Conservation (phyloP, 2,329 filamentous ascomycete species). For the Hymenoscyphus fructigenus region DNA sequence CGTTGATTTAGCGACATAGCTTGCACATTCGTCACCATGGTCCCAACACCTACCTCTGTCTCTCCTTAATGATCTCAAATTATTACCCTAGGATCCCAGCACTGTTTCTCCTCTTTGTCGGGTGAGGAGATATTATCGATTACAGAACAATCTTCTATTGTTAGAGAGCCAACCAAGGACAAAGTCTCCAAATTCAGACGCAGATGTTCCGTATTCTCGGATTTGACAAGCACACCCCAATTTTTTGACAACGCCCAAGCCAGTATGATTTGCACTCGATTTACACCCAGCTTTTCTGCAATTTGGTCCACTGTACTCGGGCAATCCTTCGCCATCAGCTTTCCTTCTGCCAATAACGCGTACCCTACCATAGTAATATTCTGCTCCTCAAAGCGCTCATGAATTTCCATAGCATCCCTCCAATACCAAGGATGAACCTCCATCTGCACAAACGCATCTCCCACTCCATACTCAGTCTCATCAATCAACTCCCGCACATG, state of each 20-base stretch:
- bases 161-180: constrained; percentile 10
- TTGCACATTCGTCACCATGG: too few relatives aligned
- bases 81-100: constrained; percentile 25
- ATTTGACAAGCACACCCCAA: constrained; percentile 21
- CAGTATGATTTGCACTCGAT: constrained; percentile 20
- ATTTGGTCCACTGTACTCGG: constrained; percentile 16
- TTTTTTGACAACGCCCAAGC: constrained; percentile 22
- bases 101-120: constrained; percentile 21
- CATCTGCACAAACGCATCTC: constrained; percentile 74
- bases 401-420: constrained; percentile 25
- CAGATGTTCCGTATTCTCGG: constrained; percentile 17
- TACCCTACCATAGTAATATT: constrained; percentile 19
- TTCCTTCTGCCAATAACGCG: constrained; percentile 28
- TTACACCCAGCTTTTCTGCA: constrained; percentile 11
- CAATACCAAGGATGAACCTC: constrained; percentile 65
- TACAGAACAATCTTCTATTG: constrained; percentile 15
- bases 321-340: constrained; percentile 14
- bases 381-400: constrained; percentile 17
- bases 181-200: constrained; percentile 12
- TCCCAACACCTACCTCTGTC: too few relatives aligned
- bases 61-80: constrained; percentile 4
- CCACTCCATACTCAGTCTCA: constrained; percentile 49
- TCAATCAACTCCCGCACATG: constrained; percentile 74
- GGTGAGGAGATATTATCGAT: constrained; percentile 16
- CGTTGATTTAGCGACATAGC: too few relatives aligned